These are phyloP conservation scores for Phytophthora colocasiae DNA, from an alignment of 352 stramenopile species.

Conservation along the genomic window DNA sequence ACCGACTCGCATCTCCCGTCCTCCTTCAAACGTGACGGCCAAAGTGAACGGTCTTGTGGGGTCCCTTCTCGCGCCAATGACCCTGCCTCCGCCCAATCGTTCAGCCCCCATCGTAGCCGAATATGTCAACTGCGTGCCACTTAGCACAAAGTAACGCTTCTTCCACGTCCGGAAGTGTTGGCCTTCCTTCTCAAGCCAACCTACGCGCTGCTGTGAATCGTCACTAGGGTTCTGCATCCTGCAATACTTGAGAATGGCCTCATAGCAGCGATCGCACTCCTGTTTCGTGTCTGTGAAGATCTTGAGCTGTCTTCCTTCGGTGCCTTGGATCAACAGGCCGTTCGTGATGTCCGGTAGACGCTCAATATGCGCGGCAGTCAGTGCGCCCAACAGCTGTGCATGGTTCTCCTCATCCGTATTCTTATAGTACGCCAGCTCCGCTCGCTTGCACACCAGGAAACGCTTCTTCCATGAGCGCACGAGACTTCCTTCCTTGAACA, in stretches of 20 bases:
- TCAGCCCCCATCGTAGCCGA: slow-evolving; percentile 57
- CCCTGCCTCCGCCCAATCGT: slow-evolving; percentile 52
- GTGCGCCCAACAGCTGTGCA: slow-evolving; percentile 72
- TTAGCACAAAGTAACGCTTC: slow-evolving; percentile 76
- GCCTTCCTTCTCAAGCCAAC: slow-evolving; percentile 80
- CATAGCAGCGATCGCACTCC: slow-evolving; percentile 77
- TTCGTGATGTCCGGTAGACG: slow-evolving; percentile 74
- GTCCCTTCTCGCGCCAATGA: slow-evolving; percentile 67
- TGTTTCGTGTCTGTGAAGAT: slow-evolving; percentile 81
- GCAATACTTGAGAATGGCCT: slow-evolving; percentile 65
- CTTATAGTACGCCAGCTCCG: slow-evolving; percentile 86
- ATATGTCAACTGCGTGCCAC: slow-evolving; percentile 72
- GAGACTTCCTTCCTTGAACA: slow-evolving; percentile 83
- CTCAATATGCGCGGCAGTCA: slow-evolving; percentile 76
- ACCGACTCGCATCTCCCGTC: slow-evolving; percentile 69
- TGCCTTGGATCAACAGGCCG: slow-evolving; percentile 67
- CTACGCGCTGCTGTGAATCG: slow-evolving; percentile 41
- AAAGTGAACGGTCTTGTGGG: slow-evolving; percentile 68
- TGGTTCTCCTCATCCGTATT: slow-evolving; percentile 68
- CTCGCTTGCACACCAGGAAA: slow-evolving; percentile 80
- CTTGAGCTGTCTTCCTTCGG: slow-evolving; percentile 76
- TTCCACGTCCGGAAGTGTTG: slow-evolving; percentile 77
- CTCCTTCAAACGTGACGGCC: slow-evolving; percentile 67
- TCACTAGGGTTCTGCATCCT: slow-evolving; percentile 41
- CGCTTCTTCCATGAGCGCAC: slow-evolving; percentile 88